Percentiles rank a stretch among this genome's conserved stretches.
Evolutionary conservation across 192 early-diverging fungal species (phyloP).

Genomic region (Martensiomyces pterosporus): DNA sequence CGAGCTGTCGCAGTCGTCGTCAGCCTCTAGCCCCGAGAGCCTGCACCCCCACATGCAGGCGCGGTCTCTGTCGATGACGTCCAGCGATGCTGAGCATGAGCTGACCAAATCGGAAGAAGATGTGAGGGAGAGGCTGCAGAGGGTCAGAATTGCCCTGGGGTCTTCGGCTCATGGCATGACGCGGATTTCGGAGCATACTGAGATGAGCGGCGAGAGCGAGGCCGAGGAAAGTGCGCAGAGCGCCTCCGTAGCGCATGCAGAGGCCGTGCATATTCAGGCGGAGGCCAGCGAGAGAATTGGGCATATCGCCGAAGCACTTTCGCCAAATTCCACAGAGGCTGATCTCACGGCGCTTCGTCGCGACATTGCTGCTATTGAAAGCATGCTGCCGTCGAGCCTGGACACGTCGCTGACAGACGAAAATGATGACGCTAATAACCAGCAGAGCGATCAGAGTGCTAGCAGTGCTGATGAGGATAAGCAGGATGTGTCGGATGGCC

Average conservation of each 20-base stretch:
- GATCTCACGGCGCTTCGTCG: conserved; percentile 25
- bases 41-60: not conserved
- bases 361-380: conserved; percentile 32
- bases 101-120: conserved; percentile 36
- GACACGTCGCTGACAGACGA: conserved; percentile 7
- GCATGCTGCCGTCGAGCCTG: conserved; percentile 30
- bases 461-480: not conserved
- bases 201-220: conserved; percentile 4
- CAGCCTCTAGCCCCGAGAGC: conserved; percentile 23
- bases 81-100: conserved; percentile 23
- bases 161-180: not conserved
- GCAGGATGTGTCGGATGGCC: not conserved
- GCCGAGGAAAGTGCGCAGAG: too few relatives aligned
- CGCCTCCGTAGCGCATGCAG: not conserved
- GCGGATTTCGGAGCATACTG: conserved; percentile 12
- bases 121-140: conserved; percentile 33
- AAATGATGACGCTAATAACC: too few relatives aligned
- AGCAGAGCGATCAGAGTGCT: too few relatives aligned
- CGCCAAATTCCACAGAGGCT: conserved; percentile 9
- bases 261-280: too few relatives aligned
- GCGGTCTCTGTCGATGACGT: conserved; percentile 17
- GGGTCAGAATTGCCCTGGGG: conserved; percentile 25
- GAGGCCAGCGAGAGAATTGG: conserved; percentile 12
- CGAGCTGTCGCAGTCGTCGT: conserved; percentile 21
- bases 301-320: conserved; percentile 10